Base-by-base conservation (phyloP, 1,284 basidiomycete species). In the Apiotrichum gracile region DNA sequence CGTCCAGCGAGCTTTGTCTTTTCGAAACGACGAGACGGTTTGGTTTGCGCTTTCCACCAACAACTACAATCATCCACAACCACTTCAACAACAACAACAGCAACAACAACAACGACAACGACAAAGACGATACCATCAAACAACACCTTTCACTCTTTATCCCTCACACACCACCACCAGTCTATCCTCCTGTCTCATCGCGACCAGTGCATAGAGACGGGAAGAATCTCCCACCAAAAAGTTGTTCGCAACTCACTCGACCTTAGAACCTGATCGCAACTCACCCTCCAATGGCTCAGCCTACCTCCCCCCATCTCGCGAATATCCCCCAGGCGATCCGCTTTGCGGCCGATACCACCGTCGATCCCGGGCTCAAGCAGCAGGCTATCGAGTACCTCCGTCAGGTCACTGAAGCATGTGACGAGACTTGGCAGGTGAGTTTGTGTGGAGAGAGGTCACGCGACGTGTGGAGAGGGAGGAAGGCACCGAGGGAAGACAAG, bases 361-460 rank as follows among this genome's bases (percentile, higher is more conserved):
- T 72, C 13, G 66, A 72, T 49, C 58, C 64, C 10, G 61, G 57
- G 5, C 61, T 76, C 54, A 72, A 72, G 48, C 65, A 70, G 48
- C 70, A 75, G 58, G 74, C 74, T 0, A 61, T 76, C 27, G 71
- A 69, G 49, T 76, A 76, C 47, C 63, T 76, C 25, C 61, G 59
- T 22, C 70, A 76, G 56, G 74, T 76, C 63, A 71, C 64, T 49
- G 63, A 70, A 47, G 59, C 70, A 21, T 69, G 67, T 47, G 70
- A 74, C 44, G 72, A 75, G 61, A 76, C 74, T 26, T 76, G 74
- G 74, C 72, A 75, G 67, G 74, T 74, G 50, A 54, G 74, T 61
- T n/a, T n/a, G n/a, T 12, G 14, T 31, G 39, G 16, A 21, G 14
- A 27, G 45, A 7, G n/a, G 37, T 38, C 37, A 38, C 37, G 21